Conservation (phyloP, 352 stramenopile genomes). For the Phytophthora multivora region DNA sequence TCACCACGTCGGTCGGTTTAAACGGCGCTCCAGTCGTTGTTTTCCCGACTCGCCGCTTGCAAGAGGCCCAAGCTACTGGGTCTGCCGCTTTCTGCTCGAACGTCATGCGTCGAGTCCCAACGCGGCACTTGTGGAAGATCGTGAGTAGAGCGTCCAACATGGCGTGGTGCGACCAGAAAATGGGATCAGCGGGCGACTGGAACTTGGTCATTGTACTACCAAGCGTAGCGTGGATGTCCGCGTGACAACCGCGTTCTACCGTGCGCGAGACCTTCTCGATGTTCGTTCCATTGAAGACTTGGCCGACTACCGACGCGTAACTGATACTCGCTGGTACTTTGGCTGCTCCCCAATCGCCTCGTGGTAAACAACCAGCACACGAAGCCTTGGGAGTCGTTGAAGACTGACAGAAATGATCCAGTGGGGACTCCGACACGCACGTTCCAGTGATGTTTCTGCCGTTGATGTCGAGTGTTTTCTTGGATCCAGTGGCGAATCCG, state of each 20-base stretch:
- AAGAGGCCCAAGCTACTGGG: slow-evolving; percentile 49
- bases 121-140: slow-evolving; percentile 72
- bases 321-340: slow-evolving; percentile 38
- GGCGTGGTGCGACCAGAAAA: slow-evolving; percentile 75
- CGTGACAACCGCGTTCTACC: slow-evolving; percentile 53
- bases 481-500: slow-evolving; percentile 19
- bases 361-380: slow-evolving; percentile 50
- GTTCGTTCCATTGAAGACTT: slow-evolving; percentile 46
- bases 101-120: slow-evolving; percentile 45
- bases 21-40: slow-evolving; percentile 32
- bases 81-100: slow-evolving; percentile 50
- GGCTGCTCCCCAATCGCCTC: slow-evolving; percentile 39
- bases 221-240: slow-evolving; percentile 52
- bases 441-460: slow-evolving; percentile 33
- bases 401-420: slow-evolving; percentile 65
- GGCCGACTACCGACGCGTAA: slow-evolving; percentile 46
- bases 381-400: not conserved
- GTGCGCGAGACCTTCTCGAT: slow-evolving; percentile 52
- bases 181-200: slow-evolving; percentile 51
- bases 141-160: slow-evolving; percentile 64
- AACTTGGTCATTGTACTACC: slow-evolving; percentile 52
- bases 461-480: slow-evolving; percentile 42
- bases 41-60: slow-evolving; percentile 28
- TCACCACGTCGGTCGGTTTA: slow-evolving; percentile 46
- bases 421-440: slow-evolving; percentile 39